A percentile compares a stretch with the other conserved stretches of the same genome.
These are phyloP conservation scores for Dothistroma septosporum DNA, from an alignment of 2,329 filamentous ascomycete species.

Conservation along the genomic window DNA sequence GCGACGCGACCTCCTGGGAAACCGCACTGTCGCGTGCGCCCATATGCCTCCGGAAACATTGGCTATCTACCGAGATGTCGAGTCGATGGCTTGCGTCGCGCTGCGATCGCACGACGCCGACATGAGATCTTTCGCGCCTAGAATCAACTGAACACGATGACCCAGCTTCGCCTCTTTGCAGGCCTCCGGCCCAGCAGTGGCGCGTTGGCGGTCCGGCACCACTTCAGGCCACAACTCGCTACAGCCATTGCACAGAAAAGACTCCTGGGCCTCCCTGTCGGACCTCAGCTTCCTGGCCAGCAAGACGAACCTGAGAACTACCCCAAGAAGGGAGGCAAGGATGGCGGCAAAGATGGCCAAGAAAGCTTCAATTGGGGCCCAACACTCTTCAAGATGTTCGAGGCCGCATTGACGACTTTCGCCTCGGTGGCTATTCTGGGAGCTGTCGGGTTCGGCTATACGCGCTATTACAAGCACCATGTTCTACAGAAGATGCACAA, in stretches of 20 bases:
- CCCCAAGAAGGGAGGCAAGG: conserved; percentile 3
- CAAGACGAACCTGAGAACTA: conserved; percentile 6
- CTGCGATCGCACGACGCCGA: background rate
- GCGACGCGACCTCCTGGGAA: too few species aligned
- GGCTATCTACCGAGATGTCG: background rate
- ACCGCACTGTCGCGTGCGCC: background rate
- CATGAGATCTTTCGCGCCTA: background rate
- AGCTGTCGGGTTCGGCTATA: conserved; percentile 62
- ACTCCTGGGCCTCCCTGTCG: conserved; percentile 11
- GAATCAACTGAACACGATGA: conserved; percentile 1
- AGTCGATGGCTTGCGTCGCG: background rate
- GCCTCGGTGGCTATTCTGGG: conserved; percentile 49
- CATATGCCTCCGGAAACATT: background rate
- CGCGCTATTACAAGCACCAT: conserved; percentile 67
- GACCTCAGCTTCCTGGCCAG: conserved; percentile 16
- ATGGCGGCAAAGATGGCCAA: conserved; percentile 10
- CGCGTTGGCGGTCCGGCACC: conserved; percentile 3
- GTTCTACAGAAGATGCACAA: conserved; percentile 90
- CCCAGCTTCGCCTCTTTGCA: background rate
- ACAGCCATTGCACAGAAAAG: conserved; percentile 8
- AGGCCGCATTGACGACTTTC: conserved; percentile 48
- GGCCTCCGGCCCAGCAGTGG: conserved; percentile 2
- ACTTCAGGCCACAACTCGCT: background rate
- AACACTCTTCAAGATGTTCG: conserved; percentile 51
- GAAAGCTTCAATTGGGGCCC: conserved; percentile 26